Evolutionary conservation across 495 filamentous ascomycete species (phyloP), one percentile per base, ranked within the genome.

Genomic region (Astrothelium macrocarpum): DNA sequence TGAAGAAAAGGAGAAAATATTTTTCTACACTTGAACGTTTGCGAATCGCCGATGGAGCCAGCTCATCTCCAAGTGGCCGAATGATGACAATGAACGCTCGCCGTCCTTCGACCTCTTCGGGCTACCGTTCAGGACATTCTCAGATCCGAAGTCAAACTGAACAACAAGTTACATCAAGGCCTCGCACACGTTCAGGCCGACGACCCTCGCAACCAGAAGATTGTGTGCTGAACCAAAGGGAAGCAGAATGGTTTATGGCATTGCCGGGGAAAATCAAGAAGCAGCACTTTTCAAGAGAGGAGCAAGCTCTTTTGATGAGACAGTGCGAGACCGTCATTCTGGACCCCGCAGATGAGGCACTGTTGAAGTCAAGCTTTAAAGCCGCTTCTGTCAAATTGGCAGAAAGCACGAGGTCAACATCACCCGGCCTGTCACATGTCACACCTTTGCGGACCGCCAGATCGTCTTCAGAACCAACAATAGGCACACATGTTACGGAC

Each of bases 181-280:
- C 49, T 20, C 49, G 49, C 20, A 56, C n/a, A 10, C 49, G 49
- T 28, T 16, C 29, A 26, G 29, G 49, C 9, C 49, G 49, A 56
- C n/a, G 49, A n/a, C 7, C 25, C 11, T 56, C 49, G 20, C 9
- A 29, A 29, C 20, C 23, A 29, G 49, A 56, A 29, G 49, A 56
- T 7, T 56, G 29, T 20, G 49, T 25, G 9, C 20, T 56, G 25
- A 56, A 29, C 16, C 49, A 3, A 56, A 10, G 26, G 25, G 49
- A 91, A 69, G 85, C 84, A 59, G 81, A 84, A 71, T 93, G 87
- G 79, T 90, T 86, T 68, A 76, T 85, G 46, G 80, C 78, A 58
- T 80, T 90, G 32, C 87, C 90, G 32, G 81, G 87, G 63, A 90
- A 88, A 70, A 77, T 92, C 53, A 82, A 84, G 67, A 80, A 82